Conservation (phyloP, 192 early-diverging fungal species). For the Backusella macrospora region DNA sequence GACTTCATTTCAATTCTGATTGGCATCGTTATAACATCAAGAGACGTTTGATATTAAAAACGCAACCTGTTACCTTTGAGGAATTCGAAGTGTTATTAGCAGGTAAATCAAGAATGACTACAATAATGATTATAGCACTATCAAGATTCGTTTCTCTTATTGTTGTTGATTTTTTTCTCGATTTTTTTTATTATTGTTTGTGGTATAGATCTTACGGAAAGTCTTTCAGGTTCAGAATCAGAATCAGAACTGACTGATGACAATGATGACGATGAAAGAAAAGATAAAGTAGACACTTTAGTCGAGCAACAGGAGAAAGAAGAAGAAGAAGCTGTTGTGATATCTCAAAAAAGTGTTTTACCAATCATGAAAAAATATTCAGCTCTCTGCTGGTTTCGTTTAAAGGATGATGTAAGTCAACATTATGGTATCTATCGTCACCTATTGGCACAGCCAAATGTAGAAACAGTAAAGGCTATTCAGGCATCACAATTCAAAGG, state of each 20-base stretch:
- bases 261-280: conserved; percentile 15
- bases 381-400: conserved; percentile 43
- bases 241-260: conserved; percentile 33
- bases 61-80: conserved; percentile 44
- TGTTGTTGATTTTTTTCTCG: no score
- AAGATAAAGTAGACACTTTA: conserved; percentile 9
- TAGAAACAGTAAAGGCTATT: background rate
- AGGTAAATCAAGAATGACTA: conserved; percentile 31
- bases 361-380: conserved; percentile 26
- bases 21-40: conserved; percentile 67
- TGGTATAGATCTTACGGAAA: conserved; percentile 42
- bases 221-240: conserved; percentile 53
- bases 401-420: conserved; percentile 21
- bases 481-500: background rate
- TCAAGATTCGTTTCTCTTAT: no score
- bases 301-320: conserved; percentile 18
- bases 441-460: conserved; percentile 25
- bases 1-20: conserved; percentile 52
- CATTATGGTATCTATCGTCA: conserved; percentile 52
- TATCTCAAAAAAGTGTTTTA: background rate
- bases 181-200: background rate
- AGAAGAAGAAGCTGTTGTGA: conserved; percentile 7
- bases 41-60: conserved; percentile 39
- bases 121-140: background rate
- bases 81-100: conserved; percentile 56